These are phyloP conservation scores for Stemphylium beticola DNA, from an alignment of 2,329 filamentous ascomycete genomes.

Conservation along the genomic window DNA sequence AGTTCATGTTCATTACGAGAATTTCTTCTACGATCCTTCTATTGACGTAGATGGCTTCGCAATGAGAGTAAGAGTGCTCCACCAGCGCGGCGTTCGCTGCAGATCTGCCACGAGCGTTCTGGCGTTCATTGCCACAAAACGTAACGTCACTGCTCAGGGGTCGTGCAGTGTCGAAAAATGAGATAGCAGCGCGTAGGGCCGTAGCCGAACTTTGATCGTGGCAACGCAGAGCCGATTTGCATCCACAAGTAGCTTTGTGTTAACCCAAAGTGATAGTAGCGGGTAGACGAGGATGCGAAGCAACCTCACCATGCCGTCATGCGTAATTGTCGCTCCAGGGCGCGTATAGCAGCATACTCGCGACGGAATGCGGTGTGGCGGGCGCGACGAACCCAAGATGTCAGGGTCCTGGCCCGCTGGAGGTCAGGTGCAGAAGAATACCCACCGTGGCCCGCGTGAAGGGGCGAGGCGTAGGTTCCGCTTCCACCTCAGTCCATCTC, in stretches of 20 bases:
- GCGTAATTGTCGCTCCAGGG: conserved; percentile 27
- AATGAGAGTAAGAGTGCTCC: not conserved
- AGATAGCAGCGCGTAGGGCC: conserved; percentile 2
- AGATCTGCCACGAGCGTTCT: conserved; percentile 28
- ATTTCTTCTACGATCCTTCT: conserved; percentile 21
- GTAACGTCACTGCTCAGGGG: conserved; percentile 23
- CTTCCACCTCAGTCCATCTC: too few relatives aligned
- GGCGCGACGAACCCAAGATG: conserved; percentile 23
- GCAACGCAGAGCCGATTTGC: conserved; percentile 10
- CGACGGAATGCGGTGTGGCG: conserved; percentile 31
- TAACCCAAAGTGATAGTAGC: conserved; percentile 11
- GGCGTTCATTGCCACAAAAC: conserved; percentile 19
- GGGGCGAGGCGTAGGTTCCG: conserved; percentile 14
- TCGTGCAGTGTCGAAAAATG: conserved; percentile 1
- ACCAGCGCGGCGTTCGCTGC: conserved; percentile 8
- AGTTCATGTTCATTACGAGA: conserved; percentile 5
- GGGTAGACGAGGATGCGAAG: conserved; percentile 10
- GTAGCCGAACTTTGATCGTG: conserved; percentile 17
- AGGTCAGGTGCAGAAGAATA: conserved; percentile 40
- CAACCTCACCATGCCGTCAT: conserved; percentile 26
- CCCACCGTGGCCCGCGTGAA: conserved; percentile 27
- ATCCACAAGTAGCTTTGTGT: conserved; percentile 8
- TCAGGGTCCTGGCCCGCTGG: conserved; percentile 27
- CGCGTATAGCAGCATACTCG: conserved; percentile 20
- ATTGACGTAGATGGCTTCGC: conserved; percentile 33